These are phyloP conservation scores for Phytomonas sp. DNA, from an alignment of 208 protist species.

Conservation along the genomic window DNA sequence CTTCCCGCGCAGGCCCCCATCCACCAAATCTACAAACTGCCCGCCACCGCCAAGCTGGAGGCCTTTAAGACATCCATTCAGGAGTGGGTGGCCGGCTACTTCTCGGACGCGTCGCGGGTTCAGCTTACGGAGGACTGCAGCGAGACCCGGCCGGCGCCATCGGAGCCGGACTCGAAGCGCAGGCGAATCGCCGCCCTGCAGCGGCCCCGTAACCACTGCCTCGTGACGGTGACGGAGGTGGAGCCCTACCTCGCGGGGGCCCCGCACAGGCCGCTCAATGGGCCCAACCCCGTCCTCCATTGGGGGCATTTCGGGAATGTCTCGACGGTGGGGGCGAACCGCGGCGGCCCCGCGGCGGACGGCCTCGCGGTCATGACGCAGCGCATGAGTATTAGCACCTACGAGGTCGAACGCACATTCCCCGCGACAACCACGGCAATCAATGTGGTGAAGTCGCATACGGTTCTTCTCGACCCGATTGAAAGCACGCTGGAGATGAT, in stretches of 20 bases:
- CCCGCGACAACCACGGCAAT: constrained; percentile 76
- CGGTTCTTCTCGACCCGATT: constrained; percentile 51
- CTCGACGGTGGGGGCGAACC: constrained; percentile 27
- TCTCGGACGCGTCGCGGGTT: constrained; percentile 50
- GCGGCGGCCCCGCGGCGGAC: background rate
- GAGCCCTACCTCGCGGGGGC: constrained; percentile 41
- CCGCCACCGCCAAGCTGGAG: constrained; percentile 25
- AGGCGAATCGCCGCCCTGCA: constrained; percentile 49
- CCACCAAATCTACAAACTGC: constrained; percentile 83
- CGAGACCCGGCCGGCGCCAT: constrained; percentile 53
- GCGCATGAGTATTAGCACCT: constrained; percentile 59
- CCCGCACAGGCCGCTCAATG: constrained; percentile 20
- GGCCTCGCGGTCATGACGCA: constrained; percentile 26
- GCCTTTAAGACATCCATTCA: constrained; percentile 60
- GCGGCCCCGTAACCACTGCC: constrained; percentile 61
- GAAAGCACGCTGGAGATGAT: constrained; percentile 68
- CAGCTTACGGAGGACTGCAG: constrained; percentile 53
- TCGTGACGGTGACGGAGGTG: constrained; percentile 72
- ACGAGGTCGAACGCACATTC: constrained; percentile 71
- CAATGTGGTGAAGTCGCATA: constrained; percentile 39
- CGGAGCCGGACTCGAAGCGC: constrained; percentile 54
- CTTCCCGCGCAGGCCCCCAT: constrained; percentile 46
- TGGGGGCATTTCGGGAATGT: constrained; percentile 54
- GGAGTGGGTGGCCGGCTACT: constrained; percentile 52
- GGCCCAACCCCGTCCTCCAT: constrained; percentile 62